Conservation (phyloP, 2,329 filamentous ascomycete species). For the Colletotrichum sansevieriae region DNA sequence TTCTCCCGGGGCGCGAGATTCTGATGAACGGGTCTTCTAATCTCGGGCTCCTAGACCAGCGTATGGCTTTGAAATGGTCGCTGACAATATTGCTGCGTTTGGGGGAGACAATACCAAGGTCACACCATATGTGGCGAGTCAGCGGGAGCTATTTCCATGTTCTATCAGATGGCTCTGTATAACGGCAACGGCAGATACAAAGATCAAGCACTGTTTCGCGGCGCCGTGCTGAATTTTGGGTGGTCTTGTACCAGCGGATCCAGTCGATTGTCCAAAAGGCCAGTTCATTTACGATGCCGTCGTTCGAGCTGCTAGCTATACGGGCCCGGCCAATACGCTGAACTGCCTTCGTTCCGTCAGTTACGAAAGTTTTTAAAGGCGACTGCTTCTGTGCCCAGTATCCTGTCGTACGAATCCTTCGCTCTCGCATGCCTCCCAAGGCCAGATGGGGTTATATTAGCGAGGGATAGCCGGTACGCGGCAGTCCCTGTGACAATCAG, state of each 20-base stretch:
- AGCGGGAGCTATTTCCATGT: constrained; percentile 78
- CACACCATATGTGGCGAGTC: constrained; percentile 81
- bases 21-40: constrained; percentile 76
- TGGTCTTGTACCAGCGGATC: constrained; percentile 70
- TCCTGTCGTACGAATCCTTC: constrained; percentile 76
- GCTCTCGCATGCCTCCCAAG: constrained; percentile 81
- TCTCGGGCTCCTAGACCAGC: constrained; percentile 79
- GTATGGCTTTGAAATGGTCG: constrained; percentile 79
- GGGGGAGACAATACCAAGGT: constrained; percentile 84
- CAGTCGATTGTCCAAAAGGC: constrained; percentile 74
- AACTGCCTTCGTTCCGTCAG: constrained; percentile 73
- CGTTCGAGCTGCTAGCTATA: constrained; percentile 72
- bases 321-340: constrained; percentile 67
- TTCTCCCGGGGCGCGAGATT: constrained; percentile 77
- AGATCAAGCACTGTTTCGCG: constrained; percentile 79
- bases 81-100: constrained; percentile 82
- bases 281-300: constrained; percentile 76
- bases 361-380: constrained; percentile 74
- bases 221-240: constrained; percentile 85
- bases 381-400: constrained; percentile 76
- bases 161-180: constrained; percentile 82
- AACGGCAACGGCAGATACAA: constrained; percentile 81
- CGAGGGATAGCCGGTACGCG: constrained; percentile 61
- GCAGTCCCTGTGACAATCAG: constrained; percentile 68
- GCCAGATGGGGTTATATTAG: constrained; percentile 74